Evolutionary conservation across 306 rosid species (phyloP), one percentile per base, ranked within the genome.

Genomic region (Gillenia trifoliata): DNA sequence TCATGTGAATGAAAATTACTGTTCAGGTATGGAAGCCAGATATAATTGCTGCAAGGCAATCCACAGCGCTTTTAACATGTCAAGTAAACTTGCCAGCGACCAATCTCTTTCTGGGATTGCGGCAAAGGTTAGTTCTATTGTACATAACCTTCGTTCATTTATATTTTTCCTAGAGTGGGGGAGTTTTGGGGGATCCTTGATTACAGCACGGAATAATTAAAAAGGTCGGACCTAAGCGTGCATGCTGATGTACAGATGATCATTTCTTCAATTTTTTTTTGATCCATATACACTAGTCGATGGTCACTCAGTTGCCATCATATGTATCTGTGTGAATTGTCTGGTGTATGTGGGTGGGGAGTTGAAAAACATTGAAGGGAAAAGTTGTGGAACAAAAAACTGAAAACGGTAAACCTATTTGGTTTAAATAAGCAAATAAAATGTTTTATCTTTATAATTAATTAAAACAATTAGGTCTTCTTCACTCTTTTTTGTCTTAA

Each of bases 1-100:
- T 63, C 25, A 73, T 59, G 29, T 19, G 13, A 61, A 72, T 49
- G 30, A n/a, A 59, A 55, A 66, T 16, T 36, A 45, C 66, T 70
- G 77, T 82, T 54, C 84, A 92, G 99, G 95, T 49, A 94, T 94
- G 99, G 99, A 94, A 81, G 87, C 89, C 68, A 85, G 97, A 78
- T 80, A 85, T 84, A 86, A 86, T 52, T 94, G 99, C 78, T 94
- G 97, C 86, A 83, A 79, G 85, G 83, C 81, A 31, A 90, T 92
- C 75, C 83, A 83, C 72, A 84, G 70, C 69, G 84, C 95, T 30
- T 68, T 92, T 81, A 38, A 62, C 66, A 79, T 54, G 50, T 88
- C 99, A 34, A 72, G 87, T 68, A 83, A 85, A 74, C 81, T 85
- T 47, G 61, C 83, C 23, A 72, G 81, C 8, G 92, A 93, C 78